Evolutionary conservation across 305 asterid species (phyloP), one percentile per base, ranked within the genome.

Genomic region (Rubia balearica): DNA sequence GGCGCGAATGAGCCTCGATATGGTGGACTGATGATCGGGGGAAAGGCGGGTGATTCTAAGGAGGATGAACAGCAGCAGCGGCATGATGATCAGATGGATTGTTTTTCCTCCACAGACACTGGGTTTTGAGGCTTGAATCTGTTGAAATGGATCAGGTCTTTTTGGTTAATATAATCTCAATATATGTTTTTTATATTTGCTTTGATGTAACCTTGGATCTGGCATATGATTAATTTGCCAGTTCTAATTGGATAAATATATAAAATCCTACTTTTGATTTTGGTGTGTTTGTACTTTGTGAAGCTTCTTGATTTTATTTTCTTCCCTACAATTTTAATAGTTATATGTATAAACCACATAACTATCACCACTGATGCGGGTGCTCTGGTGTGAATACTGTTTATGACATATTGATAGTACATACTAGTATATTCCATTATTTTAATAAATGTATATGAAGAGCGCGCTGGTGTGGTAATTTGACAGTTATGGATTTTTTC

Each of bases 81-180:
- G 14, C 51, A 1, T 49, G 56, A 30, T 30, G 33, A 30, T 30
- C 2, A 7, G 4, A 43, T 11, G 48, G 85, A 81, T 41, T 83
- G 80, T 68, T 79, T 75, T 61, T 74, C 89, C 70, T 76, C 82
- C 9, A 40, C 59, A 38, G 62, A 53, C 43, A 17, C 74, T 51
- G 21, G 59, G 77, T 14, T 45, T 76, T 68, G 42, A 36, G 49
- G 51, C 51, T n/a, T 73, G 43, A 72, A 21, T 56, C 1, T 56
- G 21, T 51, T 16, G 57, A 17, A 5, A 4, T 51, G 57, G 57
- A 16, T 51, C 57, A 17, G 8, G 3, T 51, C 56, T 49, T 4
- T n/a, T 13, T 49, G 8, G 1, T 2, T 49, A 49, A n/a, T n/a
- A 49, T 49, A 3, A 30, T 48, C n/a, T 48, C 19, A 48, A 48